Evolutionary conservation across 2,329 filamentous ascomycete genomes (phyloP), one percentile per base, ranked within the genome.

Genomic region (Nannizziopsis arthrosporioides): DNA sequence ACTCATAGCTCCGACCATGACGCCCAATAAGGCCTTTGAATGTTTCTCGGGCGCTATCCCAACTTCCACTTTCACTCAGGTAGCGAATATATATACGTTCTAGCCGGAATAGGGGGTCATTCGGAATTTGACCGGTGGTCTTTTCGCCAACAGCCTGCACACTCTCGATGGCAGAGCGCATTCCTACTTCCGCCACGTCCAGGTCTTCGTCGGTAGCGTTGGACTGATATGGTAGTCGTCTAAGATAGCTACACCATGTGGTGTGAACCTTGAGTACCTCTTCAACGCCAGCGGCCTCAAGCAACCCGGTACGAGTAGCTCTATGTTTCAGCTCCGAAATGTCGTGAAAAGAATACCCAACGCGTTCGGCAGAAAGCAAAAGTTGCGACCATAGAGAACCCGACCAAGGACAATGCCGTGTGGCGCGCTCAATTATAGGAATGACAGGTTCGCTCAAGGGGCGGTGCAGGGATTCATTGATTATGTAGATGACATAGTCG

Each of bases 51-150:
- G 90, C 92, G 49, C 82, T 82, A 15, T 86, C 78, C 45, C 85
- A 71, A 36, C 85, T 82, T 19, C 81, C 81, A 55, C 86, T 87
- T 62, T 94, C 85, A 2, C 85, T 89, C 42, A 93, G 74, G 61
- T 90, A 94, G 61, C 93, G 88, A 57, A 95, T 90, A 54, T 92
- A 83, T 48, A 95, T 93, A 47, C 86, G 82, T 64, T 96, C 88
- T 4, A 96, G 76, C 9, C 89, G 82, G 63, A 88, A 96, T 41
- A 83, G 78, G 0, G 88, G 85, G 61, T 98, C 90, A n/a, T 87
- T 87, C 54, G 83, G 77, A 63, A 87, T 94, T 12, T 80, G 86
- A 36, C 14, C 39, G 17, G 85, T 77, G 51, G 77, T 71, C 65
- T 84, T 82, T 55, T 84, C 84, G 51, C 86, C 87, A 42, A 89